Conservation (phyloP, 306 rosid genomes). For the Prunus mume region DNA sequence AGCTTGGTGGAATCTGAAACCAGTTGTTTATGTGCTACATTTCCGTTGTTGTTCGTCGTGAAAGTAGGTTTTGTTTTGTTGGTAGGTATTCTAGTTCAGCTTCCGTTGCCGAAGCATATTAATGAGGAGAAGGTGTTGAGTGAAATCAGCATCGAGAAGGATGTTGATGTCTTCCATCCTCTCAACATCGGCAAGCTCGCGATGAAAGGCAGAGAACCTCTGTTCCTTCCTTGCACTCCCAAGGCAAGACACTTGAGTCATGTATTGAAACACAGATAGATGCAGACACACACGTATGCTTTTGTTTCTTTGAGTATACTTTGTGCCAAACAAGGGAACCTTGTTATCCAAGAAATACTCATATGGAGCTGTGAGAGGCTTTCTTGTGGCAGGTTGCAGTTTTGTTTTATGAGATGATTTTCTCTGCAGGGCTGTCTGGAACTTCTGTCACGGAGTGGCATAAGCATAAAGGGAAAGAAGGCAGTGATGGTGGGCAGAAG, state of each 20-base stretch:
- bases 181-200: constrained; percentile 92
- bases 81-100: constrained; percentile 88
- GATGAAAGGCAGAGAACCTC: constrained; percentile 92
- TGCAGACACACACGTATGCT: constrained; percentile 3
- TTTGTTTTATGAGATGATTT: neutral
- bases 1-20: neutral
- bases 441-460: constrained; percentile 74
- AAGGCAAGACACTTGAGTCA: constrained; percentile 46
- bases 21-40: too few species aligned
- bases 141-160: constrained; percentile 84
- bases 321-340: neutral
- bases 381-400: neutral
- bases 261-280: constrained; percentile 7
- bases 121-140: constrained; percentile 75
- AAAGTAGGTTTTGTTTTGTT: neutral
- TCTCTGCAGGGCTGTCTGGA: constrained; percentile 75
- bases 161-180: constrained; percentile 97
- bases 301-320: neutral
- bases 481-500: constrained; percentile 95
- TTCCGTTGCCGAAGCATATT: constrained; percentile 89
- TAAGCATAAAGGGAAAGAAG: constrained; percentile 67
- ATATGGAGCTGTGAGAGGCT: neutral
- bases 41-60: too few species aligned
- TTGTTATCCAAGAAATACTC: constrained; percentile 14
- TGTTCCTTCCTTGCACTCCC: constrained; percentile 90